Conservation (phyloP, 345 rosid genomes). For the Salix exigua region DNA sequence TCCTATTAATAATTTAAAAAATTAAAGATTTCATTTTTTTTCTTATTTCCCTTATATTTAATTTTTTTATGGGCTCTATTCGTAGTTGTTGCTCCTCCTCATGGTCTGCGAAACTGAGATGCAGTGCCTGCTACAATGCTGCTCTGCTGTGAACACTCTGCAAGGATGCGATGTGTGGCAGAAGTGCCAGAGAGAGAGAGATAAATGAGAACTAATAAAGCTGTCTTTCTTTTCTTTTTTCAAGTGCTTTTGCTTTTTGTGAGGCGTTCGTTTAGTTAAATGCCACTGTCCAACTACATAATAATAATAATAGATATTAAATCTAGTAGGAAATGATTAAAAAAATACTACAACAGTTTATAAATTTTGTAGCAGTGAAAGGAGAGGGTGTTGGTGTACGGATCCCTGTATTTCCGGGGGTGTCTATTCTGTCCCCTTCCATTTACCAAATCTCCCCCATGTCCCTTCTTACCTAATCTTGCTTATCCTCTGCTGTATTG, state of each 20-base stretch:
- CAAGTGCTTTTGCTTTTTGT: neutral
- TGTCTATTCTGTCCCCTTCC: conserved; percentile 61
- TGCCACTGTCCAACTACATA: too few species aligned
- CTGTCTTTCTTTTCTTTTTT: neutral
- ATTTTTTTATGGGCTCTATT: neutral
- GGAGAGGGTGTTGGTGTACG: conserved; percentile 26
- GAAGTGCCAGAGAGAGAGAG: neutral
- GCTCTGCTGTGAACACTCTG: conserved; percentile 43
- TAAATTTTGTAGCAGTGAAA: neutral
- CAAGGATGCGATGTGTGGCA: conserved; percentile 40
- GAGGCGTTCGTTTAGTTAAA: too few species aligned
- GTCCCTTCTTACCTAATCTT: conserved; percentile 13
- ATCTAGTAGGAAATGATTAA: neutral
- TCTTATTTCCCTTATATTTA: neutral
- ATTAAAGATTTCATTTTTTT: conserved; percentile 11
- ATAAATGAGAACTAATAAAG: neutral
- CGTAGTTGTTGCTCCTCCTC: conserved; percentile 12
- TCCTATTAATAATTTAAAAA: neutral
- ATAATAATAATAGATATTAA: neutral
- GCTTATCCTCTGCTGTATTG: neutral
- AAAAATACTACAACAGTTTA: neutral
- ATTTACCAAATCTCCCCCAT: conserved; percentile 35
- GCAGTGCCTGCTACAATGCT: conserved; percentile 41
- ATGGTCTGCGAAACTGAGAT: conserved; percentile 14
- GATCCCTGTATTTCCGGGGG: conserved; percentile 58